Evolutionary conservation across 2,329 filamentous ascomycete species (phyloP).

Genomic region (Verticillium tricorpus): DNA sequence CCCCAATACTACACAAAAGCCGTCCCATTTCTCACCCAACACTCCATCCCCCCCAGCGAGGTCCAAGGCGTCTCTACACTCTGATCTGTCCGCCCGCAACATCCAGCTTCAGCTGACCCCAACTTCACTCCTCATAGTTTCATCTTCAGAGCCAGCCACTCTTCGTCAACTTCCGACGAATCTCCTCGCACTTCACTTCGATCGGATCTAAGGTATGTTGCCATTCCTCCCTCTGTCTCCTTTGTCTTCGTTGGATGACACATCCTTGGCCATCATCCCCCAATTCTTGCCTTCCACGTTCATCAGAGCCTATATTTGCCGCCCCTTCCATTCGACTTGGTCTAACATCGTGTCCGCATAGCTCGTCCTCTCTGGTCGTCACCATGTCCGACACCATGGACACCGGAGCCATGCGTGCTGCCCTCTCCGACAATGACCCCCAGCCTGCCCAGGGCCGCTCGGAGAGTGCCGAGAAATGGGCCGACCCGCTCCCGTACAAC

Average conservation of each 20-base stretch:
- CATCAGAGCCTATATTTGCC: background rate
- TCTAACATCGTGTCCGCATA: background rate
- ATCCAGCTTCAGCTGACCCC: background rate
- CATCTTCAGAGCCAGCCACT: background rate
- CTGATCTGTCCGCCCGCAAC: background rate
- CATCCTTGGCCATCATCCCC: background rate
- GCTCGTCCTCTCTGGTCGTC: background rate
- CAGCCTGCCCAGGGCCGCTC: background rate
- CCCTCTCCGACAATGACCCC: constrained; percentile 12
- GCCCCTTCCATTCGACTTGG: background rate
- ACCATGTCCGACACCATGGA: constrained; percentile 13
- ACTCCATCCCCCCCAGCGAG: background rate
- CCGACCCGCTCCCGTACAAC: constrained; percentile 38
- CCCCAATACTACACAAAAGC: no score
- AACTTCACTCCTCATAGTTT: background rate
- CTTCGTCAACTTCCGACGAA: background rate
- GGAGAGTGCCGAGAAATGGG: constrained; percentile 36
- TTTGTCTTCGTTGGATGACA: no score
- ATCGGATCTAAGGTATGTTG: background rate
- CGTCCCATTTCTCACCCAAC: no score
- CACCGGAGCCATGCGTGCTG: constrained; percentile 5
- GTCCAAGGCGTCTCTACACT: background rate
- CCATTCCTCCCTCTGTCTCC: background rate
- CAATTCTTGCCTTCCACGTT: background rate
- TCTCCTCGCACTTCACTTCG: background rate